These are phyloP conservation scores for Nicotiana rustica DNA, from an alignment of 305 asterid species.

Conservation along the genomic window DNA sequence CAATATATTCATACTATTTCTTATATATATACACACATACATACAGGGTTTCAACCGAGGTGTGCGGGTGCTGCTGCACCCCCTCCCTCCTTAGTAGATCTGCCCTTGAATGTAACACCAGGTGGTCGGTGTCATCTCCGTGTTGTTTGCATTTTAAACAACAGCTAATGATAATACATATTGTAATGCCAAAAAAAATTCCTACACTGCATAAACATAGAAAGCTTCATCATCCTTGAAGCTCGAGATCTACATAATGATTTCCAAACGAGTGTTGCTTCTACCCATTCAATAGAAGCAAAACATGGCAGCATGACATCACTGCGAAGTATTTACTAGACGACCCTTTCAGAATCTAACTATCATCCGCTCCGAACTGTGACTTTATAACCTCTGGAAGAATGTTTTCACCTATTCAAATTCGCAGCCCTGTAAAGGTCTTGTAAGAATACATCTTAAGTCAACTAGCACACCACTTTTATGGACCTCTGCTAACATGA, in stretches of 20 bases:
- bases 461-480: neutral
- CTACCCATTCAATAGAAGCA: conserved; percentile 6
- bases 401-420: conserved; percentile 15
- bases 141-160: neutral
- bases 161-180: neutral
- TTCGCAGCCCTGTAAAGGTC: conserved; percentile 17
- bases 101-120: neutral
- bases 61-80: no score
- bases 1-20: no score
- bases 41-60: no score
- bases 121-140: neutral
- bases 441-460: conserved; percentile 12
- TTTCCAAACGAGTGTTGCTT: conserved; percentile 3
- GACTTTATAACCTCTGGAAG: conserved; percentile 3
- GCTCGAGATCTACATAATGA: conserved; percentile 19
- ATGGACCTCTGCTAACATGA: conserved; percentile 18
- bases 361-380: conserved; percentile 13
- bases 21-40: no score
- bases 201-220: conserved; percentile 17
- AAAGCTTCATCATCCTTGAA: conserved; percentile 2
- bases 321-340: conserved; percentile 11
- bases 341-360: neutral
- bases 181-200: neutral
- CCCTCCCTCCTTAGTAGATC: no score
- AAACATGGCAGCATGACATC: conserved; percentile 19